Base-by-base conservation (phyloP, 768 basidiomycete genomes). In the Grammothele lineata region DNA sequence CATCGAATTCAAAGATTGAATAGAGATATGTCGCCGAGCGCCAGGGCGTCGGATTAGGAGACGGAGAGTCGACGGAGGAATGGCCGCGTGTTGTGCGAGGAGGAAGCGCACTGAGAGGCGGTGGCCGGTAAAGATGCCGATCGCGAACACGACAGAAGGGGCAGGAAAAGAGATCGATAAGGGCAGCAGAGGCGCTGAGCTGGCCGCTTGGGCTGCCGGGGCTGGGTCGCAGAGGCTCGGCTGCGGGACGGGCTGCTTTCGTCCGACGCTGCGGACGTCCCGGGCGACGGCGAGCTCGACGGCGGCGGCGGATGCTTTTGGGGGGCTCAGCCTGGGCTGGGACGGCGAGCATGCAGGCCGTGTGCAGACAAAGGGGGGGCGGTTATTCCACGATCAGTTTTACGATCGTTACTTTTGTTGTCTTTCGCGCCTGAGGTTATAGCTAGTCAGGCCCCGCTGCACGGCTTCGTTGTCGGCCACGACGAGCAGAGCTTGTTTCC, bases 401-500 rank as follows among this genome's bases (percentile, higher is more conserved):
- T 39, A 47, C 43, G 45, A 42, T 43, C 40, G 39, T 51, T 45
- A 43, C 44, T 37, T 26, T 40, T 26, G 44, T 34, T 18, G 23
- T 47, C 30, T 34, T 36, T 47, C 42, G 40, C 41, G 45, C 45
- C 8, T 30, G 14, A 7, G 14, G 27, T 30, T 7, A 14, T 7
- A 7, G 27, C 27, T n/a, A 14, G 36, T 34, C 40, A 34, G 26
- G 19, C 21, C 19, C 12, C n/a, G 23, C 8, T 7, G 14, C 27
- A 30, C 27, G 8, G 19, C 37, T 44, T 24, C 27, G 37, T 37
- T 43, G 48, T 19, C 27, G 51, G 19, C 51, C 40, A 47, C 51
- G 51, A 52, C 47, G 35, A 37, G n/a, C n/a, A n/a, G n/a, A n/a
- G 37, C 44, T 47, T 42, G 45, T 14, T 7, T 14, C 22, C 21